Percentiles rank a stretch among this genome's conserved stretches.
Conservation (phyloP, 139 green algal species). For the Chlamydomonas incerta region DNA sequence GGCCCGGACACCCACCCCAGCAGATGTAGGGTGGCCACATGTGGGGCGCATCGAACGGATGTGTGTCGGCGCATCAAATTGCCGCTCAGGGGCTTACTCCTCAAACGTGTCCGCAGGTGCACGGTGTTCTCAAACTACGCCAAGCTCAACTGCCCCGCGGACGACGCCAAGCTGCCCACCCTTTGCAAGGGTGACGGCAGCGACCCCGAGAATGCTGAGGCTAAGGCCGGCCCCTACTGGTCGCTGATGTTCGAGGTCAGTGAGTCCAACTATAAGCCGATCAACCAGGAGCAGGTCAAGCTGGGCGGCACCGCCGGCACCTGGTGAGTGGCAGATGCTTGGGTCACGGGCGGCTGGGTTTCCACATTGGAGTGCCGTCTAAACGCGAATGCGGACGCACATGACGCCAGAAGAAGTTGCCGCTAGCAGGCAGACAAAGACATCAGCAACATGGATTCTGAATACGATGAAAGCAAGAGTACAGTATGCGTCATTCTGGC, state of each 20-base stretch:
- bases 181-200: constrained; percentile 78
- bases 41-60: too few relatives aligned
- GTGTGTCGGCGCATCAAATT: too few relatives aligned
- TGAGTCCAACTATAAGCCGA: constrained; percentile 83
- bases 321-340: constrained; percentile 51
- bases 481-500: too few relatives aligned
- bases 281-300: constrained; percentile 65
- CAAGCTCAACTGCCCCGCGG: constrained; percentile 80
- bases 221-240: constrained; percentile 83
- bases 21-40: too few relatives aligned
- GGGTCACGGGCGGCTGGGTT: too few relatives aligned
- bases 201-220: constrained; percentile 1
- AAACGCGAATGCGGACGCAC: too few relatives aligned
- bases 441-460: too few relatives aligned
- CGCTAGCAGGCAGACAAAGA: background rate
- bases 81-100: too few relatives aligned
- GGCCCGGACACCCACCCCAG: too few relatives aligned
- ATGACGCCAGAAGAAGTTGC: too few relatives aligned
- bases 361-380: too few relatives aligned
- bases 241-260: constrained; percentile 95
- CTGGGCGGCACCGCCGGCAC: constrained; percentile 70
- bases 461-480: too few relatives aligned
- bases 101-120: constrained; percentile 39
- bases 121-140: constrained; percentile 95
- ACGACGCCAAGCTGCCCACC: constrained; percentile 73